Evolutionary conservation across 1,139 yeast genomes (phyloP), one percentile per base, ranked within the genome.

Genomic region (Candida labiduridarum): DNA sequence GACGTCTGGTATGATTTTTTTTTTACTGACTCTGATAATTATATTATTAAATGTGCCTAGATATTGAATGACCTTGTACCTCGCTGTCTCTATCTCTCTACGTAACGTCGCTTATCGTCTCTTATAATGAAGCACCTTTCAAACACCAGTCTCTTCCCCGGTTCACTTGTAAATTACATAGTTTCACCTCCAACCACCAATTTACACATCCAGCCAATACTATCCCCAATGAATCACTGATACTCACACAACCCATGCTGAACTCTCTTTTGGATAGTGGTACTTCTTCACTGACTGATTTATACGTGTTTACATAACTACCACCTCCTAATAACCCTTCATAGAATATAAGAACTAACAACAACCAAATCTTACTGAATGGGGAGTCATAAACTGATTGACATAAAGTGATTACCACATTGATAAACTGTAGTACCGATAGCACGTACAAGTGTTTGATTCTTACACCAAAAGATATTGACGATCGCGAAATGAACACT

Each of bases 281-380:
- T 0, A 84, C 77, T 1, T 81, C 76, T 55, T 90, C 96, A 44
- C 88, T 78, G 0, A 91, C 94, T 14, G 83, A 75, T 74, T 87
- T 74, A 61, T 89, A 94, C 0, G 97, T 91, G 62, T 92, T 92
- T 47, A 89, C 95, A 62, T 94, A 94, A 22, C 94, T 84, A 2
- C 88, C 81, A 1, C 99, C 98, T 1, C 98, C 98, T 10, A 94
- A 71, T 18, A 94, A 73, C 0, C 94, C 98, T 64, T 94, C 98
- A 66, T 89, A 91, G 52, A 92, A 80, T 4, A 90, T 79, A 35
- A 92, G 66, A 0, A 76, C 16, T 70, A 89, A 74, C 45, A 91
- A 63, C 2, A 80, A 60, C 77, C 88, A 88, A 4, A 92, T 80
- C 12, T 53, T 57, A 0, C 58, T 42, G 52, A 80, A 83, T 1